Evolutionary conservation across 1,284 basidiomycete genomes (phyloP), one percentile per base, ranked within the genome.

Genomic region (Agaricales sp.): DNA sequence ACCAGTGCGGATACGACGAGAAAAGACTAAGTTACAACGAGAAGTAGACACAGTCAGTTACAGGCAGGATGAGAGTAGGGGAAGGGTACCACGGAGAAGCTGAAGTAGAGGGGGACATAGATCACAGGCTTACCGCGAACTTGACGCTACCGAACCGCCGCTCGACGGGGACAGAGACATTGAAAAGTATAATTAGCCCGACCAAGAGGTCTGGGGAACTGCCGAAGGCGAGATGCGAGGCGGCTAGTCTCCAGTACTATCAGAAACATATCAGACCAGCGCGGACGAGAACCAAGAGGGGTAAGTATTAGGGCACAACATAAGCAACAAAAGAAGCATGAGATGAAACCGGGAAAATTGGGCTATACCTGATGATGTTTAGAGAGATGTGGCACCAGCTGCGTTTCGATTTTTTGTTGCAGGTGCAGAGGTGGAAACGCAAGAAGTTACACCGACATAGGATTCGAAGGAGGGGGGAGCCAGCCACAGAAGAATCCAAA

Each of bases 201-300:
- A 95, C 62, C 47, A 96, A 76, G 24, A 97, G 73, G 61, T 95
- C 91, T 51, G 86, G 86, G 0, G 87, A 92, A 62, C 83, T 93
- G 3, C 82, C 75, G 60, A 87, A 95, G 1, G 82, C 85, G 16
- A 91, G 57, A 51, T 90, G 86, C 61, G 92, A 86, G 2, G 75
- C 67, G 11, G 80, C 57, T 4, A 95, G 71, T 21, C 93, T 77
- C 88, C 91, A 96, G 60, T 90, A 92, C 88, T 96, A 63, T 55
- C 53, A 53, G 54, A 58, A 53, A 59, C 57, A 50, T 54, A 52
- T 55, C 52, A 35, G 8, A n/a, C 30, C 30, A 35, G 30, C 30
- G 30, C 30, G n/a, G 8, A 8, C 11, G 30, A n/a, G 11, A 35
- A 35, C 30, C 30, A 35, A 11, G 30, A n/a, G n/a, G n/a, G n/a